phyloP scores from a whole-genome alignment of 2,329 filamentous ascomycete species.

The Aspergillus chevalieri region DNA sequence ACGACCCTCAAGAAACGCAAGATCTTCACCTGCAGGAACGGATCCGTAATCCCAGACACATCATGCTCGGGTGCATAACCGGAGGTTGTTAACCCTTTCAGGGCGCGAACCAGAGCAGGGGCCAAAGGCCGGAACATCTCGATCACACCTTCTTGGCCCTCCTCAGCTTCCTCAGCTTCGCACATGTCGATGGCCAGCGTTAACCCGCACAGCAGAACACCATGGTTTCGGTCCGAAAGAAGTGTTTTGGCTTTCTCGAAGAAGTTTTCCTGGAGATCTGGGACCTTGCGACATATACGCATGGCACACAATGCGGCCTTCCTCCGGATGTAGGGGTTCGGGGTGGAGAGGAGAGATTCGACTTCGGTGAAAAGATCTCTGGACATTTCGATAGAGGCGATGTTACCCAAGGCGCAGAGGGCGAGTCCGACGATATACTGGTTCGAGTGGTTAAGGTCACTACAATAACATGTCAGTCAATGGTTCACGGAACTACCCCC shows the following conservation, averaged over 20 bases:
- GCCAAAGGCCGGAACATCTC: slow-evolving; percentile 86
- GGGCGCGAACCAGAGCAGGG: slow-evolving; percentile 76
- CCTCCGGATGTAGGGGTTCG: slow-evolving; percentile 95
- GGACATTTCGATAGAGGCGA: slow-evolving; percentile 97
- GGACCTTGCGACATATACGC: slow-evolving; percentile 97
- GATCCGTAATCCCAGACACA: slow-evolving; percentile 95
- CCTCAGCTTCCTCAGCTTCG: slow-evolving; percentile 88
- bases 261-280: slow-evolving; percentile 95
- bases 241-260: slow-evolving; percentile 86
- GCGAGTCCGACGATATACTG: slow-evolving; percentile 97
- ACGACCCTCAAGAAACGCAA: slow-evolving; percentile 78
- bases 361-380: slow-evolving; percentile 94
- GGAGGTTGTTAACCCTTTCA: slow-evolving; percentile 89
- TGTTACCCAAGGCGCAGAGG: slow-evolving; percentile 93
- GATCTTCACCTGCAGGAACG: slow-evolving; percentile 96
- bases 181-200: slow-evolving; percentile 89
- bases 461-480: slow-evolving; percentile 31
- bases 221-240: slow-evolving; percentile 89
- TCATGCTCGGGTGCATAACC: slow-evolving; percentile 97
- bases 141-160: slow-evolving; percentile 79
- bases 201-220: slow-evolving; percentile 84
- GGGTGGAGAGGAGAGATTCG: slow-evolving; percentile 81
- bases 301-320: slow-evolving; percentile 99
- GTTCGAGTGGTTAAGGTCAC: slow-evolving; percentile 93
- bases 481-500: background rate